These are phyloP conservation scores for Saposhnikovia divaricata DNA, from an alignment of 129 eudicot genomes.

Conservation along the genomic window DNA sequence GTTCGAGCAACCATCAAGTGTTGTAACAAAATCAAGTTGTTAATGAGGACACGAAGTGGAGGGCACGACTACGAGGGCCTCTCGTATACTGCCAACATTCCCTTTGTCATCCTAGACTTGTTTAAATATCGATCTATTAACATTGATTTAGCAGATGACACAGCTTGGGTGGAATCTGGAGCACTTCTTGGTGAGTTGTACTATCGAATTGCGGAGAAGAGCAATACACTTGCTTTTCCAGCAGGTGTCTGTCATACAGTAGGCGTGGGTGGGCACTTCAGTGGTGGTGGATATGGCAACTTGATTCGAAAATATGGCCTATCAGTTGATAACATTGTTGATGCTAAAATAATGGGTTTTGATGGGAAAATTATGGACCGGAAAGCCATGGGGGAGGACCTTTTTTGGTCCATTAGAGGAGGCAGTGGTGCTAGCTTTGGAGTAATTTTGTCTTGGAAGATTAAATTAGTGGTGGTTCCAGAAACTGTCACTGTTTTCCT, in stretches of 20 bases:
- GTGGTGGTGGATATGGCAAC: slow-evolving; percentile 46
- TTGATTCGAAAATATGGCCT: slow-evolving; percentile 47
- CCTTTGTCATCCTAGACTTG: slow-evolving; percentile 43
- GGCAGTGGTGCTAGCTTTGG: slow-evolving; percentile 53
- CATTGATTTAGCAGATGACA: slow-evolving; percentile 21
- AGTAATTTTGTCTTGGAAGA: slow-evolving; percentile 33
- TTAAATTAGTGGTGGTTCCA: slow-evolving; percentile 34
- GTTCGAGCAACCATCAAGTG: slow-evolving; percentile 27
- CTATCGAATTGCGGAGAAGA: slow-evolving; percentile 31
- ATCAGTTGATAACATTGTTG: slow-evolving; percentile 40
- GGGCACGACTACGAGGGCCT: slow-evolving; percentile 53
- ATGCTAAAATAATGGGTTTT: slow-evolving; percentile 26
- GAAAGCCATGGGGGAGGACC: slow-evolving; percentile 46
- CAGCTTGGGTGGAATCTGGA: slow-evolving; percentile 51
- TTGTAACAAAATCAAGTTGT: slow-evolving; percentile 28
- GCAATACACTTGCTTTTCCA: slow-evolving; percentile 34
- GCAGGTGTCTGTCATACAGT: slow-evolving; percentile 55
- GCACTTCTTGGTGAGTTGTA: slow-evolving; percentile 43
- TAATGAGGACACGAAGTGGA: slow-evolving; percentile 37
- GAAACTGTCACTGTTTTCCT: slow-evolving; percentile 31
- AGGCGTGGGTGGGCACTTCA: slow-evolving; percentile 50
- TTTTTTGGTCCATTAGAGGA: slow-evolving; percentile 58
- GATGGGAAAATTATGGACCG: slow-evolving; percentile 26
- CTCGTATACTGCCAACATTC: slow-evolving; percentile 29
- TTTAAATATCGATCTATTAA: slow-evolving; percentile 23